Base-by-base conservation (phyloP, 306 rosid species). In the Trifolium fragiferum region DNA sequence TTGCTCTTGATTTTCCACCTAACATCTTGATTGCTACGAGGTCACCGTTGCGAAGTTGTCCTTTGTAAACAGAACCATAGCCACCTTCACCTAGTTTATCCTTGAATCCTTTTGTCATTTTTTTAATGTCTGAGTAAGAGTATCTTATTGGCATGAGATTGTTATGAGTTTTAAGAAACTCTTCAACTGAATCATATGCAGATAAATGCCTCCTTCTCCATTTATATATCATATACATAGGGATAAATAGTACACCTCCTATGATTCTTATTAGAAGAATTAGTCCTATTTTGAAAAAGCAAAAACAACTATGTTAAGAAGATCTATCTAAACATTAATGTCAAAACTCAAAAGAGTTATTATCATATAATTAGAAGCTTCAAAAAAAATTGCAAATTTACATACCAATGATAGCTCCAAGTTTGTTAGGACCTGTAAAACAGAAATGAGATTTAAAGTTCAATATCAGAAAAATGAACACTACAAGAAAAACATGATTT, bases 61-160 rank as follows among this genome's bases (percentile, higher is more conserved):
- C 83, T 70, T 75, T 78, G 18, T 30, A 78, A 3, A 82, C 78
- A 50, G 79, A 79, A 10, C 86, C 86, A 59, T 44, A 83, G 23
- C 83, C 79, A 3, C 86, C 83, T 73, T 83, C 79, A 6, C 86
- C 86, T 19, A 83, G 59, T 59, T 83, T 78, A 8, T 63, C 38
- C 60, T 74, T 75, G 62, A 83, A 78, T 0, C 76, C 74, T 74
- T 30, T 54, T 11, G 75, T 78, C 16, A 74, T 78, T 27, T 54
- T 78, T 27, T 55, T 74, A 0, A 82, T 62, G 14, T 78, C 86
- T 1, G 58, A 53, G 41, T 74, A 71, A 1, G 86, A 75, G 75
- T 83, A 79, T 21, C 73, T 75, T 55, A 75, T 65, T 1, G 78
- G 83, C 77, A 72, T 53, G 15, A 82, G 74, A 12, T 74, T 74